phyloP scores from a whole-genome alignment of 495 filamentous ascomycete genomes.

The Diplogelasinospora grovesii region DNA sequence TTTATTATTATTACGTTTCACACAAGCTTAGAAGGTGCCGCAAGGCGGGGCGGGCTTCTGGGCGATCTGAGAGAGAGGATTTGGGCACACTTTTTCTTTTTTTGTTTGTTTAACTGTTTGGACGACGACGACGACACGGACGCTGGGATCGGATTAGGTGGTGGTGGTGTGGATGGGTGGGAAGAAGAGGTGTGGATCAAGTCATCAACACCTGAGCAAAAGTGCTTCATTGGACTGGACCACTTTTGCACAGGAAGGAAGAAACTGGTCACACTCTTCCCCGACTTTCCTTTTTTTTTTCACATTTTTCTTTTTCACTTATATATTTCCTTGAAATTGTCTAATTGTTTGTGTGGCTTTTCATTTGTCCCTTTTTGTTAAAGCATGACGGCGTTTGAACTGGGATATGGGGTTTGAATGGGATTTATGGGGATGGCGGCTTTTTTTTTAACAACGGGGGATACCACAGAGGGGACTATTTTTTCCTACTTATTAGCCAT shows the following conservation, averaged over 20 bases:
- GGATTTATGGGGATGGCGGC: background rate
- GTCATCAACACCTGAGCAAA: constrained; percentile 7
- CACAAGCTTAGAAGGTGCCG: constrained; percentile 17
- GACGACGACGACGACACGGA: constrained; percentile 6
- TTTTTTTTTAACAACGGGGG: background rate
- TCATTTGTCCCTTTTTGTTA: too few relatives aligned
- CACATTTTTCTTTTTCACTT: constrained; percentile 1
- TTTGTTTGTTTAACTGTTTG: constrained; percentile 5
- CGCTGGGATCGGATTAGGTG: background rate
- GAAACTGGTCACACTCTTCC: constrained; percentile 7
- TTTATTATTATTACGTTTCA: constrained; percentile 5
- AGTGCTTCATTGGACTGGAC: constrained; percentile 15
- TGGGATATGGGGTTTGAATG: constrained; percentile 7
- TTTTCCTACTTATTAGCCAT: too few relatives aligned
- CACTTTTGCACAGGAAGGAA: too few relatives aligned
- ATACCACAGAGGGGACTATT: background rate
- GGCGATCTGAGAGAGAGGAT: constrained; percentile 4
- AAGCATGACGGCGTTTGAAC: constrained; percentile 11
- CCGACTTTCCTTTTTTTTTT: constrained; percentile 12
- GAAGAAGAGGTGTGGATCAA: background rate
- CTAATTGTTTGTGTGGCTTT: background rate
- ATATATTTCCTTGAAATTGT: constrained; percentile 2
- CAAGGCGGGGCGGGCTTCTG: too few relatives aligned
- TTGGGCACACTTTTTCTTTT: constrained; percentile 1
- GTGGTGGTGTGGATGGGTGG: background rate